Evolutionary conservation across 345 rosid species (phyloP).

Genomic region (Hevea brasiliensis): DNA sequence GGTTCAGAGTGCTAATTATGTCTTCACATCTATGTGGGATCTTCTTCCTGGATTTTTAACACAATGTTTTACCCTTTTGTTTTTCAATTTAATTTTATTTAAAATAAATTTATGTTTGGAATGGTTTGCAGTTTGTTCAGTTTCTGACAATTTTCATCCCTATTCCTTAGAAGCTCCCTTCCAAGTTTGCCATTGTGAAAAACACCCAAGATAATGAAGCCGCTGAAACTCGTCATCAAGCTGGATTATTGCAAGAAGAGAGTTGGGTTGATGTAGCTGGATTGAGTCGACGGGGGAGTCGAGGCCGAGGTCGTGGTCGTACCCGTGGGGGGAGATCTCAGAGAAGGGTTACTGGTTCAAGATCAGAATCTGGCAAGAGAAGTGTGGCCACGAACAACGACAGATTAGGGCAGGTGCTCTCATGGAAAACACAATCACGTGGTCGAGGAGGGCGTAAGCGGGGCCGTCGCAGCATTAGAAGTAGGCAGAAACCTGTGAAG

Average conservation of each 20-base stretch:
- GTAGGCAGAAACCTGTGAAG: slow-evolving; percentile 49
- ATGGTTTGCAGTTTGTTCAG: not conserved
- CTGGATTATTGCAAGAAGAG: slow-evolving; percentile 45
- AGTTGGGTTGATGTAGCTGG: slow-evolving; percentile 44
- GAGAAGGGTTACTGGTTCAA: slow-evolving; percentile 32
- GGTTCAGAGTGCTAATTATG: too few species aligned
- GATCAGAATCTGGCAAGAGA: slow-evolving; percentile 51
- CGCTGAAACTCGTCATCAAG: slow-evolving; percentile 30
- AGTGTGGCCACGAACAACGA: slow-evolving; percentile 24
- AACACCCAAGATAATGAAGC: slow-evolving; percentile 34
- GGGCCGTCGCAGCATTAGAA: slow-evolving; percentile 49
- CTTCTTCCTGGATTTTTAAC: not conserved
- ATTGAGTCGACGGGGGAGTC: slow-evolving; percentile 42
- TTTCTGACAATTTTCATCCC: not conserved
- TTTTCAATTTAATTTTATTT: too few species aligned
- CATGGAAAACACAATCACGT: slow-evolving; percentile 50
- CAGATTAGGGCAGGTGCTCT: slow-evolving; percentile 28
- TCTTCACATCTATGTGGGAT: not conserved
- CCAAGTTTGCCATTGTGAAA: slow-evolving; percentile 37
- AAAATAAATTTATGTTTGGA: not conserved
- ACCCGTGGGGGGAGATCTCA: slow-evolving; percentile 47
- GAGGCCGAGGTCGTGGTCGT: slow-evolving; percentile 47
- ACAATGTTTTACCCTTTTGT: not conserved
- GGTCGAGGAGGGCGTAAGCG: slow-evolving; percentile 50
- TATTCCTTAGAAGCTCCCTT: slow-evolving; percentile 38